These are phyloP conservation scores for Termitomyces sp. DNA, from an alignment of 768 basidiomycete species.

Conservation along the genomic window DNA sequence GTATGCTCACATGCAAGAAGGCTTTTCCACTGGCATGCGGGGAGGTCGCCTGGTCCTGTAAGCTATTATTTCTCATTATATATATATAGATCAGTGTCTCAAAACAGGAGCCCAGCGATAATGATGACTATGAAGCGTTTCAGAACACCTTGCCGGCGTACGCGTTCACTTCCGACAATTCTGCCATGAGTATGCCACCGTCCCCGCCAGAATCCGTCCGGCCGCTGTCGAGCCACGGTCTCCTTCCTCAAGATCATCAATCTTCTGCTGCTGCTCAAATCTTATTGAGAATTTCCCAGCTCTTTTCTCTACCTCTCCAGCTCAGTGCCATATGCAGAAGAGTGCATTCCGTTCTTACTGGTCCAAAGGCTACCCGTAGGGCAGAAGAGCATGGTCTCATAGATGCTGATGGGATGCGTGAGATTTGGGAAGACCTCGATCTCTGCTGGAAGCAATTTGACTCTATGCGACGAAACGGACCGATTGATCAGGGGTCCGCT, in stretches of 20 bases:
- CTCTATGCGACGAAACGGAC: slow-evolving; percentile 36
- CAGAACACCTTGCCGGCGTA: slow-evolving; percentile 53
- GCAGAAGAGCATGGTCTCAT: slow-evolving; percentile 48
- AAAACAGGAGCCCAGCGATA: slow-evolving; percentile 38
- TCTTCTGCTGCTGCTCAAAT: slow-evolving; percentile 25
- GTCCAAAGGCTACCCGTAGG: slow-evolving; percentile 61
- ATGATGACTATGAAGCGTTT: slow-evolving; percentile 74
- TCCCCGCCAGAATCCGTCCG: slow-evolving; percentile 12
- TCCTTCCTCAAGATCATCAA: slow-evolving; percentile 7
- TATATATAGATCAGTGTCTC: neutral
- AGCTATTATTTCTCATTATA: slow-evolving; percentile 18
- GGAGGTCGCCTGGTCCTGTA: slow-evolving; percentile 85
- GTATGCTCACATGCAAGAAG: slow-evolving; percentile 86
- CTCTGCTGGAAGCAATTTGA: slow-evolving; percentile 84
- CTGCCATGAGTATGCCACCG: slow-evolving; percentile 5
- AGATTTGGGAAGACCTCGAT: slow-evolving; percentile 84
- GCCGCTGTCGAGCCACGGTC: slow-evolving; percentile 13
- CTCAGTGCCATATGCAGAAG: slow-evolving; percentile 74
- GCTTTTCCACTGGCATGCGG: slow-evolving; percentile 72
- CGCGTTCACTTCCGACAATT: slow-evolving; percentile 21
- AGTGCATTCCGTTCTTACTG: slow-evolving; percentile 76
- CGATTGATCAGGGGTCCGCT: slow-evolving; percentile 28
- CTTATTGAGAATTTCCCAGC: slow-evolving; percentile 51
- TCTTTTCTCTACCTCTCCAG: slow-evolving; percentile 66
- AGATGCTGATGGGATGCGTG: slow-evolving; percentile 59